Base-by-base conservation (phyloP, 768 basidiomycete genomes). In the Kwoniella newhampshirensis region DNA sequence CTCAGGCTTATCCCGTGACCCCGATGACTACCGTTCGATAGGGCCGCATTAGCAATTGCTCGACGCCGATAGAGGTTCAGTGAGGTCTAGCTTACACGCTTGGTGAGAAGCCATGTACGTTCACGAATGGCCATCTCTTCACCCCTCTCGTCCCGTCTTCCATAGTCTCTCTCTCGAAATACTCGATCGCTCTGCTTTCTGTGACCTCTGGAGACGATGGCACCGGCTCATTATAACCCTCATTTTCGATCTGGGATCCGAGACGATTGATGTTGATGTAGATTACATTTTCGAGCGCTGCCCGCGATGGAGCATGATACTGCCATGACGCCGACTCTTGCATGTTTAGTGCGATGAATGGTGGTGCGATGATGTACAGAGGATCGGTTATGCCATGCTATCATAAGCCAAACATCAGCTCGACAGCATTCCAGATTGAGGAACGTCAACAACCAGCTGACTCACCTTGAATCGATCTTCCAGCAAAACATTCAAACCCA, bases 401-500 rank as follows among this genome's bases (percentile, higher is more conserved):
- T 15, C 11, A 20, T 1, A 28, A 12, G 11, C 20, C 23, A 13
- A 40, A 28, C 26, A 41, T 39, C 15, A 53, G 58, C 17, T 23
- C 40, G 26, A 32, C 17, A 20, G 12, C 18, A 27, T n/a, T 46
- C 15, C 17, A 37, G 2, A 27, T 49, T 21, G 13, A 52, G 47
- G 40, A 42, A 37, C 44, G n/a, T 13, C 21, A n/a, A 35, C 6
- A 4, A n/a, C 18, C n/a, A 25, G 3, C 30, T 17, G 41, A 75
- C 79, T 39, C 58, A 91, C 93, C 77, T 80, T 78, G 50, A 80
- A 81, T 52, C 94, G 82, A 78, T 86, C 83, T 0, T 83, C 79
- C 17, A 98, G 79, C 7, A 98, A 78, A 56, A 85, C 84, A 0
- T 85, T 81, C 30, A 93, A 74, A 7, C 94, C 93, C 37, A 87